Conservation (phyloP, 78 protist genomes). For the Abeoforma whisleri region DNA sequence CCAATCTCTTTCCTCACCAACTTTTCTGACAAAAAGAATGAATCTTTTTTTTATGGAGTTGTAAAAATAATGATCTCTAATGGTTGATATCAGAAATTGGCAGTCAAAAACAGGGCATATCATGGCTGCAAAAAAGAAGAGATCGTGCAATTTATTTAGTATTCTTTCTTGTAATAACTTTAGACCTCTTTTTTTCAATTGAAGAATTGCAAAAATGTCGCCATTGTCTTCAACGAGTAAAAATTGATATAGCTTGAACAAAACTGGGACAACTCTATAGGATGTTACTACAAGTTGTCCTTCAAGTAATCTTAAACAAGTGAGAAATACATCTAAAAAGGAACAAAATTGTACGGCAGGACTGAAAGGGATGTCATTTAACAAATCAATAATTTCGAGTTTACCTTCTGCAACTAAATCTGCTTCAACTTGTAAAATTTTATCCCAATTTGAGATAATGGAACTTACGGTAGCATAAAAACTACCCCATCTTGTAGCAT, state of each 20-base stretch:
- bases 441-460: background rate
- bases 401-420: background rate
- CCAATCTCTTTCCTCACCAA: background rate
- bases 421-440: background rate
- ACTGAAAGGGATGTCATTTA: background rate
- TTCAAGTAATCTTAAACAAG: background rate
- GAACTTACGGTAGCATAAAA: background rate
- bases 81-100: background rate
- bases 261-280: background rate
- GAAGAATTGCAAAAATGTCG: background rate
- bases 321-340: background rate
- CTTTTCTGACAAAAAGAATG: background rate
- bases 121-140: background rate
- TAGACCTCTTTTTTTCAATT: background rate
- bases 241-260: too few species aligned
- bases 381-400: too few species aligned
- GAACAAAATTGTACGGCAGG: background rate
- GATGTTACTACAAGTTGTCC: background rate
- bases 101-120: background rate
- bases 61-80: background rate
- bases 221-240: background rate
- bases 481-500: background rate
- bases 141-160: background rate
- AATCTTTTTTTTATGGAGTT: background rate
- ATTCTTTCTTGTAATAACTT: background rate